Conservation (phyloP, 306 rosid species). For the Bauhinia variegata region DNA sequence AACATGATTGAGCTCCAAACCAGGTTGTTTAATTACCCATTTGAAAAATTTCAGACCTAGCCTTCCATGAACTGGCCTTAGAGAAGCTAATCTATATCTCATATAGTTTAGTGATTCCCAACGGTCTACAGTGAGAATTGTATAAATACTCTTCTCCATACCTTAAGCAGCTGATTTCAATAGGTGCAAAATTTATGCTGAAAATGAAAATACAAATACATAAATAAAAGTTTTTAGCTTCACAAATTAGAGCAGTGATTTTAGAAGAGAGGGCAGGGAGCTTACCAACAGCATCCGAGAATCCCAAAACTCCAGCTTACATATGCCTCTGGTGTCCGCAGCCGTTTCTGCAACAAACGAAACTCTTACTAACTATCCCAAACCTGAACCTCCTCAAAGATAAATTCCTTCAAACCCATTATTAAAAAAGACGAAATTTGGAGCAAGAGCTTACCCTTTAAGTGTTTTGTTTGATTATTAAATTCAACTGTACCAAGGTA, state of each 20-base stretch:
- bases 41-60: constrained; percentile 72
- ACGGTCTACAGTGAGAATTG: constrained; percentile 68
- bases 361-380: no score
- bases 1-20: constrained; percentile 63
- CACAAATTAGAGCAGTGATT: neutral
- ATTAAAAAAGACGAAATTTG: no score
- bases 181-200: constrained; percentile 29
- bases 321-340: no score
- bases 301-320: no score
- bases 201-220: constrained; percentile 16
- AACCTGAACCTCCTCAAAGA: no score
- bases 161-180: constrained; percentile 36
- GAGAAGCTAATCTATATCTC: constrained; percentile 67
- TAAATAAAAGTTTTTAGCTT: neutral
- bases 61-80: constrained; percentile 83
- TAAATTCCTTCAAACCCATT: no score
- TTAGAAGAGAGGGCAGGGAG: no score
- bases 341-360: no score
- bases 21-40: constrained; percentile 68
- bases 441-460: no score
- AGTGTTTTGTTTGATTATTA: no score
- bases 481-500: no score
- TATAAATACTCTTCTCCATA: constrained; percentile 74
- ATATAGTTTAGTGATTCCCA: constrained; percentile 81
- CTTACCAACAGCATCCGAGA: no score